Evolutionary conservation across 1,284 basidiomycete species (phyloP).

Genomic region (Porphyrellus sp.): DNA sequence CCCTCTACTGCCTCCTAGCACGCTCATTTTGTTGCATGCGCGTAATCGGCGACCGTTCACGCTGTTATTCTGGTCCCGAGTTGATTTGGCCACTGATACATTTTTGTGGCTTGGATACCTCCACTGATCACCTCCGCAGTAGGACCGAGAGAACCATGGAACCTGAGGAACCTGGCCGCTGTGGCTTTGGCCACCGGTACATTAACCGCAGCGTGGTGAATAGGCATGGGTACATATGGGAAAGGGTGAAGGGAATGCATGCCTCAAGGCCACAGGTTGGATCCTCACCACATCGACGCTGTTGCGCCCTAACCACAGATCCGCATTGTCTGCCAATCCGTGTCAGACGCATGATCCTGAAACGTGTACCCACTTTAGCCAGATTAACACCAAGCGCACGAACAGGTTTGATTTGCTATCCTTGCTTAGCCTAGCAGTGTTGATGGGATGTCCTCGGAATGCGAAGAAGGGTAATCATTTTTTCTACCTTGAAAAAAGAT

Average conservation of each 20-base stretch:
- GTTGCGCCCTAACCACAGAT: slow-evolving; percentile 17
- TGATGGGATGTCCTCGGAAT: slow-evolving; percentile 23
- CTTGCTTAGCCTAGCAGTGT: neutral
- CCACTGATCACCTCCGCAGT: slow-evolving; percentile 4
- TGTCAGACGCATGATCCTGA: slow-evolving; percentile 18
- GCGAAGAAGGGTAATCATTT: slow-evolving; percentile 2
- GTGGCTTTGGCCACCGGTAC: slow-evolving; percentile 1
- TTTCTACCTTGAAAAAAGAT: slow-evolving; percentile 1
- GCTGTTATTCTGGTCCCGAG: slow-evolving; percentile 1
- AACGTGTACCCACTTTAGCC: slow-evolving; percentile 17
- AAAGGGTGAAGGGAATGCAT: neutral
- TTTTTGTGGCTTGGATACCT: slow-evolving; percentile 19
- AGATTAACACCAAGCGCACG: slow-evolving; percentile 1
- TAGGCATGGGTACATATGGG: neutral
- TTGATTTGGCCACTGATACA: slow-evolving; percentile 7
- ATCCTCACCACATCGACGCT: slow-evolving; percentile 5
- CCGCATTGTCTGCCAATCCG: slow-evolving; percentile 2
- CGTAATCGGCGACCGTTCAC: neutral
- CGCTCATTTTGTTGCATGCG: neutral
- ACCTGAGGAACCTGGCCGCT: neutral
- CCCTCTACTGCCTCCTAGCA: neutral
- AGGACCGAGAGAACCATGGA: neutral
- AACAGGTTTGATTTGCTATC: slow-evolving; percentile 6
- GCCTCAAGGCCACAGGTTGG: slow-evolving; percentile 16
- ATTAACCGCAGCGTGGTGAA: slow-evolving; percentile 2